These are phyloP conservation scores for Kurtzmaniella quercitrusa DNA, from an alignment of 1,139 yeast species.

Conservation along the genomic window DNA sequence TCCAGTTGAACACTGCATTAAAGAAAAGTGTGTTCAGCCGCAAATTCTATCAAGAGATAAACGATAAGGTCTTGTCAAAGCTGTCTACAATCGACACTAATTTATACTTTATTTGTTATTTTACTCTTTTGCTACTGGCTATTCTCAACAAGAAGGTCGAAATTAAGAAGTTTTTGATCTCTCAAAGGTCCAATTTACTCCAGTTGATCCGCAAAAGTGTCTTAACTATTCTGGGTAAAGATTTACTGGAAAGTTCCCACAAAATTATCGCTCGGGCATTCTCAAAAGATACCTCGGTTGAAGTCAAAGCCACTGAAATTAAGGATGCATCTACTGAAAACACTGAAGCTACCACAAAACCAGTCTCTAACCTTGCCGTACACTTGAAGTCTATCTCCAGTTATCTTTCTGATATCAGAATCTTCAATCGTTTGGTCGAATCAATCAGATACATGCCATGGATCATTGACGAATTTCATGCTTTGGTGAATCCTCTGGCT, in stretches of 20 bases:
- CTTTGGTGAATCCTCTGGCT: constrained; percentile 24
- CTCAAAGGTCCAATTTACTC: constrained; percentile 24
- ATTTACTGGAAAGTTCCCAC: constrained; percentile 16
- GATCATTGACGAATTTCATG: constrained; percentile 36
- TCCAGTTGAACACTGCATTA: constrained; percentile 19
- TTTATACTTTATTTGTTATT: constrained; percentile 43
- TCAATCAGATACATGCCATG: constrained; percentile 50
- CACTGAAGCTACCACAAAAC: constrained; percentile 5
- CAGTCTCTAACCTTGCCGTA: constrained; percentile 27
- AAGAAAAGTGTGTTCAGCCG: constrained; percentile 28
- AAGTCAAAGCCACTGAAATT: constrained; percentile 6
- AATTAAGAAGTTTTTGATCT: constrained; percentile 26
- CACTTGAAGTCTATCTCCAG: constrained; percentile 41
- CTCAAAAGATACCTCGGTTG: constrained; percentile 5
- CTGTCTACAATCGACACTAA: constrained; percentile 38
- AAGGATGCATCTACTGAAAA: constrained; percentile 5
- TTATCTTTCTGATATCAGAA: constrained; percentile 50
- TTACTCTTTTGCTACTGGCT: constrained; percentile 37
- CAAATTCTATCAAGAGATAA: constrained; percentile 41
- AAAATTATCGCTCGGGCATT: constrained; percentile 9
- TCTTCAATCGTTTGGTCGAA: constrained; percentile 52
- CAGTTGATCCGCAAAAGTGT: constrained; percentile 14
- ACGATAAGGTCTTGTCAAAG: constrained; percentile 35
- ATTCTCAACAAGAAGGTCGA: constrained; percentile 36
- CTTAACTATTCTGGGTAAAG: constrained; percentile 12